phyloP scores from a whole-genome alignment of 2,329 filamentous ascomycete species.

The Venturia effusa region DNA sequence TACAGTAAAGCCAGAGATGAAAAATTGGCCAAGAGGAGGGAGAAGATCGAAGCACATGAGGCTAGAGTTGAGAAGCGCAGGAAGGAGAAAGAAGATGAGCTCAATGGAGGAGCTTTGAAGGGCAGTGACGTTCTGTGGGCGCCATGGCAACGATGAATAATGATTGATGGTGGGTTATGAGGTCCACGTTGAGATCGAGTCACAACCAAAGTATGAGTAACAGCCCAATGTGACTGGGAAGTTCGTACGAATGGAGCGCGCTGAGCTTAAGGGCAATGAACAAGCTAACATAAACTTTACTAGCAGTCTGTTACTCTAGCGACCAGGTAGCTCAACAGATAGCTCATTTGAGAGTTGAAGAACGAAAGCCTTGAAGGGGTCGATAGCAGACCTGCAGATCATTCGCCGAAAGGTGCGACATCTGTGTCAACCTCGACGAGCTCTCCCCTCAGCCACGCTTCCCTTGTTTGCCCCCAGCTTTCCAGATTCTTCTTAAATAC shows the following conservation, averaged over 20 bases:
- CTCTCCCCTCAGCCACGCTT: no score
- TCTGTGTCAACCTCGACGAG: no score
- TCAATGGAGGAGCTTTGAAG: slow-evolving; percentile 30
- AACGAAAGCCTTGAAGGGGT: no score
- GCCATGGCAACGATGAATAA: neutral
- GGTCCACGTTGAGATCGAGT: neutral
- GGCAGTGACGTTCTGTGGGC: slow-evolving; percentile 2
- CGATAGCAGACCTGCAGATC: no score
- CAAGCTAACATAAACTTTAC: no score
- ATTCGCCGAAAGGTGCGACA: no score
- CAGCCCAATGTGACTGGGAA: neutral
- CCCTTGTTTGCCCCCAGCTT: no score
- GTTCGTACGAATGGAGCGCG: neutral
- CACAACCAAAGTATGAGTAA: neutral
- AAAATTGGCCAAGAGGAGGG: slow-evolving; percentile 22
- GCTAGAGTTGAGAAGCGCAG: slow-evolving; percentile 32
- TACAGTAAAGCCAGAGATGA: slow-evolving; percentile 23
- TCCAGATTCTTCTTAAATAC: no score
- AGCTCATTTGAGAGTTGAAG: no score
- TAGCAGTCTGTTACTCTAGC: no score
- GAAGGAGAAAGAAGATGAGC: slow-evolving; percentile 31
- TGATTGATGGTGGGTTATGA: neutral
- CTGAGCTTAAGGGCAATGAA: no score
- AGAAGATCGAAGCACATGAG: slow-evolving; percentile 21
- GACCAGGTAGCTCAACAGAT: no score